Conservation (phyloP, 148 eudicot species). For the Rhododendron williamsianum region DNA sequence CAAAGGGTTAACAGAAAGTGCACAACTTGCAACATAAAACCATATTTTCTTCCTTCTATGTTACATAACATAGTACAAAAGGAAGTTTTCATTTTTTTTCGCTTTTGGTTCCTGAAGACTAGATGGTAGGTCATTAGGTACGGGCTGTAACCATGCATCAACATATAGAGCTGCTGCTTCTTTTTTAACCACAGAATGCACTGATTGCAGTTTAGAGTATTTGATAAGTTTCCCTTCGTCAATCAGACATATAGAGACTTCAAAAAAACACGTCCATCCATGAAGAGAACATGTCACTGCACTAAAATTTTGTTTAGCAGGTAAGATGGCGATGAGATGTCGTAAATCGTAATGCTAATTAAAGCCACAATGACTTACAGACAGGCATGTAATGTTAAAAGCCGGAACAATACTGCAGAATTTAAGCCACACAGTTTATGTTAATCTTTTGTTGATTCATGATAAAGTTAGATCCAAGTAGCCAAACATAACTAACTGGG, state of each 20-base stretch:
- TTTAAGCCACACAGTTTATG: no score
- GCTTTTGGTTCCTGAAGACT: not conserved
- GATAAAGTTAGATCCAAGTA: no score
- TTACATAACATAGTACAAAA: not conserved
- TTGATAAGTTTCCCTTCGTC: not conserved
- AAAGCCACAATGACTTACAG: no score
- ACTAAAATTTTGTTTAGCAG: not conserved
- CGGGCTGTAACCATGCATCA: not conserved
- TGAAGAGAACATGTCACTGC: not conserved
- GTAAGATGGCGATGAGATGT: not conserved
- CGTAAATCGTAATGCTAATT: no score
- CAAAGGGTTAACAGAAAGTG: not conserved
- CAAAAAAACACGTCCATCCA: not conserved
- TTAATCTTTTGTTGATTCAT: no score
- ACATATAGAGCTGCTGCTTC: not conserved
- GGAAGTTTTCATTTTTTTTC: not conserved
- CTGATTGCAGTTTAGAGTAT: not conserved
- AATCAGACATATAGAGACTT: not conserved
- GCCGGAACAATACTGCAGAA: no score
- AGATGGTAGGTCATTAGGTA: not conserved
- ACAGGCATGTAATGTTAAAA: no score
- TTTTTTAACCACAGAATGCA: not conserved
- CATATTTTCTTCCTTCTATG: not conserved
- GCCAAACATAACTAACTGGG: not conserved
- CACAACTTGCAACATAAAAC: not conserved